Evolutionary conservation across 129 eudicot genomes (phyloP).

Genomic region (Centella asiatica): DNA sequence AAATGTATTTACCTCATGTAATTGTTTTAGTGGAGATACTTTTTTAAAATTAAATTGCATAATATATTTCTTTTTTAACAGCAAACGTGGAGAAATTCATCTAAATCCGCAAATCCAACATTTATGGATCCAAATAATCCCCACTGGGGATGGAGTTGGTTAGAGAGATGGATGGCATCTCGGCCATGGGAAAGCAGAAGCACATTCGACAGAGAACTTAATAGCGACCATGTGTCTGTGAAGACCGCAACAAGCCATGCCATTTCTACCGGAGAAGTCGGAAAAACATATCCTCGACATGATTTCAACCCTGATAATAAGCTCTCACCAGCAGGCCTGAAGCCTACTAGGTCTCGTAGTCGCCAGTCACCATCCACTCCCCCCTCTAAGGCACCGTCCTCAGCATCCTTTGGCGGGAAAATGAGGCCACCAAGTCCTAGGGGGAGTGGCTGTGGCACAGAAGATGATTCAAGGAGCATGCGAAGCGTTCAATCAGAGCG

Average conservation of each 20-base stretch:
- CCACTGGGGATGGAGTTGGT: conserved; percentile 99
- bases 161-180: conserved; percentile 96
- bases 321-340: conserved; percentile 33
- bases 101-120: conserved; percentile 47
- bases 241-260: conserved; percentile 30
- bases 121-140: conserved; percentile 89
- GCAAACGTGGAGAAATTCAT: conserved; percentile 66
- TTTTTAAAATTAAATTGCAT: neutral
- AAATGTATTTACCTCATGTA: neutral
- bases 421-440: conserved; percentile 48
- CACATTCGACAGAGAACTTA: conserved; percentile 25
- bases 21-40: neutral
- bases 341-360: conserved; percentile 47
- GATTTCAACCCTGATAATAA: conserved; percentile 14
- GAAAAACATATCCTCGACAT: conserved; percentile 18
- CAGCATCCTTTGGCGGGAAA: conserved; percentile 22
- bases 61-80: conserved; percentile 20
- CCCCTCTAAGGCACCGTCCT: conserved; percentile 30
- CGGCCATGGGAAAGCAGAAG: conserved; percentile 73
- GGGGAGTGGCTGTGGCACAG: conserved; percentile 33
- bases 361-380: conserved; percentile 77
- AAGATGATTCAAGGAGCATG: conserved; percentile 62
- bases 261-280: conserved; percentile 27
- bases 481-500: conserved; percentile 59
- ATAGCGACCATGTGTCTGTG: conserved; percentile 37